Evolutionary conservation across 495 filamentous ascomycete genomes (phyloP).

Genomic region (Aspergillus nidulans): DNA sequence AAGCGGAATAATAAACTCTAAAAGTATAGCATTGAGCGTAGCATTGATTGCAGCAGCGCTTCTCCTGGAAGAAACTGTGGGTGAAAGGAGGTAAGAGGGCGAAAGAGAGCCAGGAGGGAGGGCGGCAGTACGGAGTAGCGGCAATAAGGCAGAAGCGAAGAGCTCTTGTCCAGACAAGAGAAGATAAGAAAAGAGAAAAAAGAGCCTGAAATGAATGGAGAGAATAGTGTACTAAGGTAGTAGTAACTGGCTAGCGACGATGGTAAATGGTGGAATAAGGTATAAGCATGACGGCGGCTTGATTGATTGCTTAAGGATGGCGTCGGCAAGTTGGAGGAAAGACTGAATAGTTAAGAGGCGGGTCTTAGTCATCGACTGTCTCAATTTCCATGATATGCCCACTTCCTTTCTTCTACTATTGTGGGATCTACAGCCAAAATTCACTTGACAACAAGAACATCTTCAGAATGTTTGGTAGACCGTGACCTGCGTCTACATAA

Average conservation of each 20-base stretch:
- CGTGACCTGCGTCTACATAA: too few relatives aligned
- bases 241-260: conserved; percentile 9
- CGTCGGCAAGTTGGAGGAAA: neutral
- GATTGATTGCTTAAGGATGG: neutral
- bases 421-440: too few relatives aligned
- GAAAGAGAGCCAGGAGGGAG: neutral
- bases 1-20: neutral
- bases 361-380: neutral
- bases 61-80: conserved; percentile 4
- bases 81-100: neutral
- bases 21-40: conserved; percentile 15
- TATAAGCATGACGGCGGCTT: neutral
- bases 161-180: conserved; percentile 13
- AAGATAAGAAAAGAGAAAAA: neutral
- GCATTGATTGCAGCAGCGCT: conserved; percentile 9
- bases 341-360: neutral
- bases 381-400: too few relatives aligned
- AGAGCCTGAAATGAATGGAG: neutral
- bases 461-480: too few relatives aligned
- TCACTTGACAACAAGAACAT: too few relatives aligned
- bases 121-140: neutral
- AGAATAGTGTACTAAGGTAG: conserved; percentile 11
- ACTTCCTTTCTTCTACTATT: too few relatives aligned
- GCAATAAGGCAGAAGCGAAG: conserved; percentile 3
- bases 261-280: conserved; percentile 1